These are phyloP conservation scores for Calonectria crousiana DNA, from an alignment of 2,329 filamentous ascomycete species.

Conservation along the genomic window DNA sequence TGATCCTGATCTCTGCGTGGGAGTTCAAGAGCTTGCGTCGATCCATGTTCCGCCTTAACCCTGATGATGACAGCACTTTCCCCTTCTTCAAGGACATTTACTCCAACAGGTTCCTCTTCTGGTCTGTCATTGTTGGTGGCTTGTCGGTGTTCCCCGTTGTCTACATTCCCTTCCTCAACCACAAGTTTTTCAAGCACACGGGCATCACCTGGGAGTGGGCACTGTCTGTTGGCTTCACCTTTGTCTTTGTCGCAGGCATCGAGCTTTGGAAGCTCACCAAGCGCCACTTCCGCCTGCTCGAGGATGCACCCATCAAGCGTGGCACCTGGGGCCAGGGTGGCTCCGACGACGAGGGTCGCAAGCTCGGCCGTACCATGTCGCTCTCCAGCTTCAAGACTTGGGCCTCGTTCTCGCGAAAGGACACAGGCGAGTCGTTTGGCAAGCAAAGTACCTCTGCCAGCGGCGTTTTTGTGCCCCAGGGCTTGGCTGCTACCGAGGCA, in stretches of 20 bases:
- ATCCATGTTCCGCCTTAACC: conserved; percentile 77
- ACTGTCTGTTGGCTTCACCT: conserved; percentile 72
- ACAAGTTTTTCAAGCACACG: conserved; percentile 78
- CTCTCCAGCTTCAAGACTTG: conserved; percentile 65
- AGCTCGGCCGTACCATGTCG: conserved; percentile 62
- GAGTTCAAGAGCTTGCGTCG: conserved; percentile 81
- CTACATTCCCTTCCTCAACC: conserved; percentile 81
- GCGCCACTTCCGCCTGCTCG: conserved; percentile 65
- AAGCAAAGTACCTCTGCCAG: conserved; percentile 41
- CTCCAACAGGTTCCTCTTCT: conserved; percentile 78
- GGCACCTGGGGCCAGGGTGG: conserved; percentile 67
- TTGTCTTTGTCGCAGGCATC: conserved; percentile 75
- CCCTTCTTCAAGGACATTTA: conserved; percentile 73
- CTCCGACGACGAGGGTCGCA: conserved; percentile 58
- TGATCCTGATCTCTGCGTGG: conserved; percentile 81
- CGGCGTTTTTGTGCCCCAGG: conserved; percentile 42
- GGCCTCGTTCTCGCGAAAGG: conserved; percentile 57
- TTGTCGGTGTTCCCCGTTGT: conserved; percentile 75
- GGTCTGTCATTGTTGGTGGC: conserved; percentile 71
- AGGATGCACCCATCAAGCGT: conserved; percentile 63
- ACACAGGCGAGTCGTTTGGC: conserved; percentile 53
- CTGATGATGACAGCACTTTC: conserved; percentile 62
- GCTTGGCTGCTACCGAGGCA: conserved; percentile 41
- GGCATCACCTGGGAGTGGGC: conserved; percentile 83
- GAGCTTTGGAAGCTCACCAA: conserved; percentile 81